Conservation (phyloP, 2,329 filamentous ascomycete species). For the Verruconis gallopava region DNA sequence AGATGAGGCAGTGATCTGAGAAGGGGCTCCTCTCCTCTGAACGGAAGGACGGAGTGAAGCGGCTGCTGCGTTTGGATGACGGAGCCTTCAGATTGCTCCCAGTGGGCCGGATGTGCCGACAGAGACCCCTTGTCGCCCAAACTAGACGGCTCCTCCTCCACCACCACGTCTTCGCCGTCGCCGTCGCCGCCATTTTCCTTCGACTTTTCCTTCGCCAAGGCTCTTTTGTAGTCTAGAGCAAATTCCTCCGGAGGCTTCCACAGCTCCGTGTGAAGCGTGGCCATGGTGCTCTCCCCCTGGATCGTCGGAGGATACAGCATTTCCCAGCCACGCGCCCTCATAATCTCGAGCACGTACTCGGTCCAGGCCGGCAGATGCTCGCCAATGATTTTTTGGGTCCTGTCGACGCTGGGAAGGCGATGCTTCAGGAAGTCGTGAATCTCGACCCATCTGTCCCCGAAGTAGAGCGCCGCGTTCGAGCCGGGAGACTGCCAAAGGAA, state of each 20-base stretch:
- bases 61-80: conserved; percentile 23
- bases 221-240: no score
- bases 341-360: conserved; percentile 65
- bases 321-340: conserved; percentile 62
- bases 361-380: conserved; percentile 62
- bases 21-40: conserved; percentile 34
- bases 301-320: conserved; percentile 61
- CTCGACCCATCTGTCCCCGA: conserved; percentile 77
- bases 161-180: no score
- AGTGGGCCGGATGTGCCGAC: no score
- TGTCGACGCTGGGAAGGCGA: conserved; percentile 34
- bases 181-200: no score
- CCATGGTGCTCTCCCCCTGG: conserved; percentile 39
- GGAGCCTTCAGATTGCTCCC: not conserved
- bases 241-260: conserved; percentile 59
- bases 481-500: conserved; percentile 81
- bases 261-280: conserved; percentile 67
- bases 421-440: conserved; percentile 67
- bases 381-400: conserved; percentile 44
- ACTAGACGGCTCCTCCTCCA: no score
- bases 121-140: no score
- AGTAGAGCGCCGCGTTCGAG: conserved; percentile 68
- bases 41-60: conserved; percentile 34
- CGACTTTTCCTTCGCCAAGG: no score
- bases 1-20: conserved; percentile 45